Evolutionary conservation across 1,284 basidiomycete species (phyloP), one percentile per base, ranked within the genome.

Genomic region (Pascua sp.): DNA sequence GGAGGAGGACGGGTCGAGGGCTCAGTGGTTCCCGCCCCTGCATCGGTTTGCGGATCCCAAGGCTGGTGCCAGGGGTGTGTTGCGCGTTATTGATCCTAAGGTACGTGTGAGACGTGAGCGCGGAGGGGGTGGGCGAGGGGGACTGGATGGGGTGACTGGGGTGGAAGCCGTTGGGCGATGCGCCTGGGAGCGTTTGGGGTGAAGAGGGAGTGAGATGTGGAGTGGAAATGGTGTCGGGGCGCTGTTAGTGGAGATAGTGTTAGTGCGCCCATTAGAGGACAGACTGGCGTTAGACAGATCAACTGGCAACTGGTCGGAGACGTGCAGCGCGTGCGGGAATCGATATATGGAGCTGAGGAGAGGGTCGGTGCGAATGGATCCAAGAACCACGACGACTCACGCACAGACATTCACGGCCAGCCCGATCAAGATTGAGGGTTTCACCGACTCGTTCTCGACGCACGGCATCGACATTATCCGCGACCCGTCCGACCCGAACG

Each of bases 11-110:
- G 48, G 42, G 13, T 41, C 42, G n/a, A 52, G 61, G 16, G 16
- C 10, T 62, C 80, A 59, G 62, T 72, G 70, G 70, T 72, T 67
- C 55, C 70, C 70, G 4, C 58, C 68, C 8, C 50, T 63, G 38
- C 43, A 40, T 10, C 43, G 45, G 13, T 65, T 70, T 37, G 57
- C 47, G 16, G 43, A 59, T 43, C 60, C 60, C 4, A 36, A 12
- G 16, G 52, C 13, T 9, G 58, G 51, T 0, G 51, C 38, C 4
- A 38, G 52, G 53, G 63, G 66, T 11, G 53, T 62, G 42, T 41
- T 70, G 39, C 56, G 62, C 37, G 55, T 61, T 4, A 63, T 70
- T 41, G 64, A 71, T 42, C 63, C 70, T 9, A 55, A 64, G 60
- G 69, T 71, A 32, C 24, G 43, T 36, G 65, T 54, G 24, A 40